Evolutionary conservation across 768 basidiomycete genomes (phyloP).

Genomic region (Tylopilus rubrobrunneus): DNA sequence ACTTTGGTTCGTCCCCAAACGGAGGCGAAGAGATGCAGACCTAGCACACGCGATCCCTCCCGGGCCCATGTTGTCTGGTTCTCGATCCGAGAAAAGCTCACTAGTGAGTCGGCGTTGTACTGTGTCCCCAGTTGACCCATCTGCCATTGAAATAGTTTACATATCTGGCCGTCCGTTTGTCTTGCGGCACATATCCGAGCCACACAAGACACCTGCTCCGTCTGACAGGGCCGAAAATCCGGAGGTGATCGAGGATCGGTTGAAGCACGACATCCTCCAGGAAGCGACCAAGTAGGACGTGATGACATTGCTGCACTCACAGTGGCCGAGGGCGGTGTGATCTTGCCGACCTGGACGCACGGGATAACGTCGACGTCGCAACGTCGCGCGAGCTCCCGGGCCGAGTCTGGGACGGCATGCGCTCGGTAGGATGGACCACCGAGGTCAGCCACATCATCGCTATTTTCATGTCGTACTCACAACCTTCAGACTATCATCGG

Average conservation of each 20-base stretch:
- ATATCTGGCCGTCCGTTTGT: slow-evolving; percentile 93
- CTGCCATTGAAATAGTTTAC: slow-evolving; percentile 47
- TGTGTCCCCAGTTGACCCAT: not conserved
- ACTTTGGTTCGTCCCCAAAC: no score
- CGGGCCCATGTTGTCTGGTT: slow-evolving; percentile 80
- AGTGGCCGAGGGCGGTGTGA: slow-evolving; percentile 67
- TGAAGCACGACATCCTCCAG: slow-evolving; percentile 88
- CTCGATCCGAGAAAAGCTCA: slow-evolving; percentile 93
- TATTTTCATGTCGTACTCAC: slow-evolving; percentile 32
- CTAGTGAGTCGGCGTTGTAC: slow-evolving; percentile 50
- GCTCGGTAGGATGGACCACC: no score
- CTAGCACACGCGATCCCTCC: slow-evolving; percentile 56
- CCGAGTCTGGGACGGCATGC: no score
- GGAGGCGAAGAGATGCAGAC: slow-evolving; percentile 47
- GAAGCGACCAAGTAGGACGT: slow-evolving; percentile 64
- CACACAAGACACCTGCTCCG: slow-evolving; percentile 70
- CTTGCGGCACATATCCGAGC: slow-evolving; percentile 80
- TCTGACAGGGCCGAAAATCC: slow-evolving; percentile 94
- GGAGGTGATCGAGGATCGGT: slow-evolving; percentile 83
- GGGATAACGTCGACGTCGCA: no score
- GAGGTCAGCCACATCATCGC: no score
- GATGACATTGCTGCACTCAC: slow-evolving; percentile 3
- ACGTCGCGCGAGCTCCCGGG: no score
- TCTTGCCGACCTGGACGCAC: slow-evolving; percentile 36
- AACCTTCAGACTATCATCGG: slow-evolving; percentile 65